Percentiles rank a stretch among this genome's conserved stretches.
Evolutionary conservation across 352 stramenopile genomes (phyloP).

Genomic region (Phytophthora pisi): DNA sequence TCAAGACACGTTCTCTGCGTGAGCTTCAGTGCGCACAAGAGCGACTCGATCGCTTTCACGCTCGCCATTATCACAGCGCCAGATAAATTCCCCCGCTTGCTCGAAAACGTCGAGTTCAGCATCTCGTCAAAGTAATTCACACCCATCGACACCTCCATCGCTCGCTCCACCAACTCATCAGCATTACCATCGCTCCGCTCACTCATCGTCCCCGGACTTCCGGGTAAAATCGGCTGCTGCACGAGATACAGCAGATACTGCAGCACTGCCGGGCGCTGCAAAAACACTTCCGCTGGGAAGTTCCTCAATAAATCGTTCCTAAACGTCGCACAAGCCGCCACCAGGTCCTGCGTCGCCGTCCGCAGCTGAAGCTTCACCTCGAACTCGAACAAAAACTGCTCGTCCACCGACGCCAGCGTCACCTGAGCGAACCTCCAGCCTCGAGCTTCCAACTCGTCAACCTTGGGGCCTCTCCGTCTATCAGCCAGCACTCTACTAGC

Average conservation of each 20-base stretch:
- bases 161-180: constrained; percentile 17
- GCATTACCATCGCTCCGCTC: background rate
- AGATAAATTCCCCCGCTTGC: constrained; percentile 53
- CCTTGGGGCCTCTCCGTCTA: constrained; percentile 11
- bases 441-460: constrained; percentile 31
- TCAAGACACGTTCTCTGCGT: constrained; percentile 42
- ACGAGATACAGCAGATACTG: constrained; percentile 71
- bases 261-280: constrained; percentile 62
- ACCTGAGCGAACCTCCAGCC: constrained; percentile 71
- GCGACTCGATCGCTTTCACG: constrained; percentile 67
- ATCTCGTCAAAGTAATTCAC: constrained; percentile 83
- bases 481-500: constrained; percentile 2
- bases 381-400: constrained; percentile 82
- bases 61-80: constrained; percentile 62
- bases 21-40: constrained; percentile 51
- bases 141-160: constrained; percentile 45
- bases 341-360: constrained; percentile 53
- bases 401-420: constrained; percentile 57
- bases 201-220: constrained; percentile 6
- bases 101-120: constrained; percentile 43
- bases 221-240: constrained; percentile 60
- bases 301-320: constrained; percentile 61
- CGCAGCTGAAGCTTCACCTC: constrained; percentile 72
- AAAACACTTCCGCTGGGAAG: constrained; percentile 74
- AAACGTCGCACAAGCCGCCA: constrained; percentile 54